Conservation (phyloP, 768 basidiomycete genomes). For the Podaxis mareebaensis region DNA sequence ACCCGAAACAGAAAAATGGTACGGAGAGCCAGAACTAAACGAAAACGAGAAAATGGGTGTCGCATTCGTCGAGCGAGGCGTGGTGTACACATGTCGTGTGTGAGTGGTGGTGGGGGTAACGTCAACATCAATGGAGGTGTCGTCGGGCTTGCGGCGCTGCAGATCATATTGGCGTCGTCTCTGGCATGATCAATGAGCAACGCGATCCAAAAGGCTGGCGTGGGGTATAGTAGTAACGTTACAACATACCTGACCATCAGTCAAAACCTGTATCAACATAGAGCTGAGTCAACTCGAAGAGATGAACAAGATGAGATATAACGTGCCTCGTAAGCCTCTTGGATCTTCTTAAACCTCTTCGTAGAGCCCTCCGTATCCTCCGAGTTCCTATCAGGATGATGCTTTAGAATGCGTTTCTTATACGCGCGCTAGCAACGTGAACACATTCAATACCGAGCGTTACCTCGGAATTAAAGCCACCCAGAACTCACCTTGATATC, state of each 20-base stretch:
- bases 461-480: background rate
- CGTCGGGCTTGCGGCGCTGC: background rate
- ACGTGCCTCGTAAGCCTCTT: constrained; percentile 75
- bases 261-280: background rate
- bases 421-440: constrained; percentile 51
- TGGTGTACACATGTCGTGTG: no score
- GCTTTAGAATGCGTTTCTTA: constrained; percentile 60
- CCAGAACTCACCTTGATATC: constrained; percentile 22
- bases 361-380: constrained; percentile 68
- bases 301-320: no score
- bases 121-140: background rate
- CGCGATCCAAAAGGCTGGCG: background rate
- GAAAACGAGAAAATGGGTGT: background rate
- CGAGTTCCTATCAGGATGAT: constrained; percentile 73
- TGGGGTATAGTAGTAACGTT: background rate
- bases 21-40: constrained; percentile 1
- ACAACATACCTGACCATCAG: background rate
- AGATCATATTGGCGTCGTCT: constrained; percentile 10
- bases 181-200: background rate
- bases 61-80: background rate
- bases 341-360: constrained; percentile 64
- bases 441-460: background rate
- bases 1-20: background rate
- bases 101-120: background rate
- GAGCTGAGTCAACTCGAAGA: background rate